Evolutionary conservation across 2,329 filamentous ascomycete species (phyloP), one percentile per base, ranked within the genome.

Genomic region (Stagonosporopsis tanaceti): DNA sequence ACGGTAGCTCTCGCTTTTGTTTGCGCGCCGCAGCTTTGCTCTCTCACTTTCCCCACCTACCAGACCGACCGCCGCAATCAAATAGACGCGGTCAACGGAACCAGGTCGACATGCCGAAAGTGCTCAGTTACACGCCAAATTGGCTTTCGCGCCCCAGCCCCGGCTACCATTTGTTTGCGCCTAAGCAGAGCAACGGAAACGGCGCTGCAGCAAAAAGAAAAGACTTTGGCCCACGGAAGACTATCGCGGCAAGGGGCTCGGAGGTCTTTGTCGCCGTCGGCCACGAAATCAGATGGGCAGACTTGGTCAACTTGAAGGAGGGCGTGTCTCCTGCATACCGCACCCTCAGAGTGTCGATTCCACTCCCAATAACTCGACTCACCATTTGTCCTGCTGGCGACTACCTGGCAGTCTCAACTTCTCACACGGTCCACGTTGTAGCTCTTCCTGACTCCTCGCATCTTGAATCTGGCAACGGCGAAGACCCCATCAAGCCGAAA

Each of bases 251-350:
- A 47, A 84, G 94, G 57, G 93, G 91, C 15, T 92, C 91, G 1
- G 93, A 99, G 70, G 81, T 98, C 9, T 98, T 98, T 73, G 88
- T 92, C 12, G 93, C 93, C 20, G 88, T 90, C 38, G 93, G 93
- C 46, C 93, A 90, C 67, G 92, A 98, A 76, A 90, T 99, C 60
- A 85, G 93, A 75, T 99, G 95, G 93, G 89, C 91, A 9, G 92
- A 97, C 77, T 79, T 99, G 53, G 86, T 87, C 48, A 86, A 89
- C 57, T 76, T 98, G 70, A 96, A 96, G 79, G 90, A 87, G 53
- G 68, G 61, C 55, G 45, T 53, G 22, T 55, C 66, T 39, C 66
- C 72, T 9, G 58, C 64, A 42, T 74, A 70, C 59, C 71, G 73
- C 48, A 69, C 87, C 24, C 86, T 98, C 72, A 90, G 89, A 72